Evolutionary conservation across 768 basidiomycete species (phyloP), one percentile per base, ranked within the genome.

Genomic region (Auricularia sp.): DNA sequence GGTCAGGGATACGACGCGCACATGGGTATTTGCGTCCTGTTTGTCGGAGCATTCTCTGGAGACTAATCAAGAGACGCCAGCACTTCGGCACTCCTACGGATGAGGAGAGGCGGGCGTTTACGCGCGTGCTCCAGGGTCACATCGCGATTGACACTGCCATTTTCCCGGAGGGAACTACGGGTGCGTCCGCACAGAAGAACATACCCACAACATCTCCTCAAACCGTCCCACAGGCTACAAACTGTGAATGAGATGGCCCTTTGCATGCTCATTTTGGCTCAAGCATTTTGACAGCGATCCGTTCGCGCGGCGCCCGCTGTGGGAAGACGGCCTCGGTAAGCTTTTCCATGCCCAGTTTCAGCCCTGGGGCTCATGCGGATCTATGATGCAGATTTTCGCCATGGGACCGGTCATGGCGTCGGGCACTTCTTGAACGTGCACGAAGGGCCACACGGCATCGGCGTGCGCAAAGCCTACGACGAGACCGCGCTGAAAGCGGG

Each of bases 341-440:
- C 47, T 18, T 51, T 51, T 6, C 47, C 21, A 18, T 33, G 18
- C 11, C 8, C 33, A 42, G 18, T 29, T 2, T 23, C 34, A 34
- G 14, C 62, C 3, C 35, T 51, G 62, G 43, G 64, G n/a, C 66
- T 42, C 16, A 47, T 62, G 62, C 54, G 29, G 62, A 56, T 47
- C 51, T 6, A 62, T 59, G 33, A 7, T 65, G 36, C 14, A 65
- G 62, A 68, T 62, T 61, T 63, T 64, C 88, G 93, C 66, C 94
- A 97, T 67, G 91, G 92, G 3, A 97, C 95, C 21, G 93, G 93
- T 0, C 96, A 98, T 69, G 96, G 97, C 39, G 90, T 99, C 36
- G 96, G 96, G 0, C 87, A 91, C 68, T 98, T 89, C 77, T 76
- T 98, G 63, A 97, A 97, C 66, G 95, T 98, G 0, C 95, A 98